Evolutionary conservation across 306 rosid genomes (phyloP).

Genomic region (Pyrus betulifolia): DNA sequence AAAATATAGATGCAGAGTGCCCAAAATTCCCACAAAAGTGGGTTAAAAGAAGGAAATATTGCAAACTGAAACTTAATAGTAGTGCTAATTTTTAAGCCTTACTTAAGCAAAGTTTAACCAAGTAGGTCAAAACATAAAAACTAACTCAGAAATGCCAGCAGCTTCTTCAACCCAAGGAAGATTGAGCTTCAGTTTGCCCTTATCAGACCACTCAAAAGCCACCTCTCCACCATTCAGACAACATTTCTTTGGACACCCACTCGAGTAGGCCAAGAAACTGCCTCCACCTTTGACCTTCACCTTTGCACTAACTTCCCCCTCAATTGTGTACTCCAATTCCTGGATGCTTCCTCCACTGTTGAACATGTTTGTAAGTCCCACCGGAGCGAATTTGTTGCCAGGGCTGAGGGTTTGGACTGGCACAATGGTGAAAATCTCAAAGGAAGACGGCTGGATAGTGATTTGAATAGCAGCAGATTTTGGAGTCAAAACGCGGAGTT

Average conservation of each 20-base stretch:
- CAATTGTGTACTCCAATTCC: slow-evolving; percentile 37
- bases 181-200: slow-evolving; percentile 38
- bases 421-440: slow-evolving; percentile 61
- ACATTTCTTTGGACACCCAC: slow-evolving; percentile 45
- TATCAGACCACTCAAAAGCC: slow-evolving; percentile 41
- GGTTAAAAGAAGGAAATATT: too few species aligned
- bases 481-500: slow-evolving; percentile 30
- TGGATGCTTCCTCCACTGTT: slow-evolving; percentile 58
- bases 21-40: too few species aligned
- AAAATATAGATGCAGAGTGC: too few species aligned
- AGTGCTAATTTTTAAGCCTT: too few species aligned
- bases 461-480: slow-evolving; percentile 40
- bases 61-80: too few species aligned
- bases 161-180: slow-evolving; percentile 54
- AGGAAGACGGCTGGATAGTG: slow-evolving; percentile 48
- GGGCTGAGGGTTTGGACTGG: slow-evolving; percentile 34
- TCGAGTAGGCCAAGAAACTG: slow-evolving; percentile 60
- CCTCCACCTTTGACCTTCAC: slow-evolving; percentile 75
- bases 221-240: slow-evolving; percentile 42
- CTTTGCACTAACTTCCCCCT: slow-evolving; percentile 15
- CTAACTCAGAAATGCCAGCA: slow-evolving; percentile 51
- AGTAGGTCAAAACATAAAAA: slow-evolving; percentile 28
- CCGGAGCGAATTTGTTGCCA: slow-evolving; percentile 54
- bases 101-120: too few species aligned
- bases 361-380: slow-evolving; percentile 66